A percentile compares a stretch with the other conserved stretches of the same genome.
Evolutionary conservation across 176 grass and related monocot species (phyloP).

Genomic region (Aechmea fasciata): DNA sequence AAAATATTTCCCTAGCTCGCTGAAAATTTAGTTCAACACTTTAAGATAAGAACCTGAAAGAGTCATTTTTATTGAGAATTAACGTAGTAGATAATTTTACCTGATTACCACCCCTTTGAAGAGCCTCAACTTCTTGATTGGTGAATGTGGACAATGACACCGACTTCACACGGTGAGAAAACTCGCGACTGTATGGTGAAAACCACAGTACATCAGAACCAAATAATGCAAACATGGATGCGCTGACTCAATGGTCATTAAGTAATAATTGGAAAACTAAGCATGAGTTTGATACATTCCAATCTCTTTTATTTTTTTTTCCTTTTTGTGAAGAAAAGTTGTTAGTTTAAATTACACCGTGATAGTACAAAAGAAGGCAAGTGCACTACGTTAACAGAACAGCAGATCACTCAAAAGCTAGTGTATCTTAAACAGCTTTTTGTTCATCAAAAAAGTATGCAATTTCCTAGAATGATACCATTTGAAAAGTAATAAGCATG

Average conservation of each 20-base stretch:
- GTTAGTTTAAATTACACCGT: not conserved
- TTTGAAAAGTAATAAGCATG: too few relatives aligned
- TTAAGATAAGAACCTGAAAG: constrained; percentile 11
- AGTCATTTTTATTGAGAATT: constrained; percentile 9
- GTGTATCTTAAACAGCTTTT: too few relatives aligned
- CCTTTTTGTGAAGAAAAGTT: not conserved
- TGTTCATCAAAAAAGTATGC: too few relatives aligned
- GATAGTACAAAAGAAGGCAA: too few relatives aligned
- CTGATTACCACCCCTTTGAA: constrained; percentile 89
- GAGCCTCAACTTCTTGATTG: constrained; percentile 57
- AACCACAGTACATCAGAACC: not conserved
- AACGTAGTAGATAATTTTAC: constrained; percentile 23
- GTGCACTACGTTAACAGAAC: too few relatives aligned
- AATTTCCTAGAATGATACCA: too few relatives aligned
- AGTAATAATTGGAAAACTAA: not conserved
- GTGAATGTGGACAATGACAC: constrained; percentile 80
- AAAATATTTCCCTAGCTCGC: constrained; percentile 60
- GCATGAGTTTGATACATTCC: not conserved
- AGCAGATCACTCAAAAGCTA: too few relatives aligned
- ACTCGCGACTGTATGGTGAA: constrained; percentile 52
- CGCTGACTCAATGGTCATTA: not conserved
- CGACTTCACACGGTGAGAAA: constrained; percentile 91
- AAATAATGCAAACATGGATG: not conserved
- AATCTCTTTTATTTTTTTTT: too few relatives aligned
- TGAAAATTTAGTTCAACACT: constrained; percentile 26